Conservation (phyloP, 352 stramenopile species). For the Globisporangium cylindrosporum region DNA sequence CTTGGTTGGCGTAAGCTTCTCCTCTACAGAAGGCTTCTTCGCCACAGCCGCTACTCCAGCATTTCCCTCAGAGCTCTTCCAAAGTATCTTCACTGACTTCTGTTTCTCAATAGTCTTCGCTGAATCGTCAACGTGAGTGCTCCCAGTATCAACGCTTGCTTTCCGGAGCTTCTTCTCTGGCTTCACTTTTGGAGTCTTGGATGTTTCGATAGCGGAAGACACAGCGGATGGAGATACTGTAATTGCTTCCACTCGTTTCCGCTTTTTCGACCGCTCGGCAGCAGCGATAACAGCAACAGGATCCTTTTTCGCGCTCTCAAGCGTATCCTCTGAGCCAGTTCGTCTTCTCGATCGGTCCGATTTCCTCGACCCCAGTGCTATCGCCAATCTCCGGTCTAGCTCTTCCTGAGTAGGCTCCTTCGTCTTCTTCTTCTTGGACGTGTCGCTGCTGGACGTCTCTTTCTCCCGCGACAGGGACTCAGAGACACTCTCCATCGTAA, state of each 20-base stretch:
- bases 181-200: neutral
- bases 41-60: neutral
- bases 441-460: neutral
- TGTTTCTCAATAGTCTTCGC: neutral
- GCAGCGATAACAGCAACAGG: neutral
- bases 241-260: constrained; percentile 7
- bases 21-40: neutral
- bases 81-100: neutral
- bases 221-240: neutral
- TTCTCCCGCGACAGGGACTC: neutral
- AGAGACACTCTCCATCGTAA: neutral
- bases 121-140: neutral
- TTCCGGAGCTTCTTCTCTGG: neutral
- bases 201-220: neutral
- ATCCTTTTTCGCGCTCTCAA: neutral
- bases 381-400: neutral
- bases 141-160: constrained; percentile 1
- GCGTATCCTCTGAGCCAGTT: neutral
- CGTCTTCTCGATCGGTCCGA: constrained; percentile 7
- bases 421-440: neutral
- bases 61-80: neutral
- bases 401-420: constrained; percentile 7
- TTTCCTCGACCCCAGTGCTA: neutral
- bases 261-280: neutral
- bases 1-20: neutral